A percentile compares a stretch with the other conserved stretches of the same genome.
Conservation (phyloP, 345 rosid genomes). For the Salix caprea region DNA sequence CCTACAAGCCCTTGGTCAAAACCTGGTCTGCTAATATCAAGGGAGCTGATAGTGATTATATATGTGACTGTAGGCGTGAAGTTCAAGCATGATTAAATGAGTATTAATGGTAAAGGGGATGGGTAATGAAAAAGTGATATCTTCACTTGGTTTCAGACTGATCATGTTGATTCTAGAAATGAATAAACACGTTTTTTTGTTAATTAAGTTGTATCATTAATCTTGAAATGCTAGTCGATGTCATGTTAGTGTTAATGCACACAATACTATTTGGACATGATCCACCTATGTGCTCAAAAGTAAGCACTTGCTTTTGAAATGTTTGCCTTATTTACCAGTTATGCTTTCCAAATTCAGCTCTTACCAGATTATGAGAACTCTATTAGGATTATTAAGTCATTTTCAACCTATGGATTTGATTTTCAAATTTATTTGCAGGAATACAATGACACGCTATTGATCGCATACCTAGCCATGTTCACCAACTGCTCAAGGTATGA, state of each 20-base stretch:
- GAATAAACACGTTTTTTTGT: too few relatives aligned
- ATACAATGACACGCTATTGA: constrained; percentile 81
- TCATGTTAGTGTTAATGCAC: not conserved
- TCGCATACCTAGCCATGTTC: constrained; percentile 83
- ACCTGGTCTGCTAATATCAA: not conserved
- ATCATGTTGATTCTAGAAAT: not conserved
- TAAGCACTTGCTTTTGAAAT: too few relatives aligned
- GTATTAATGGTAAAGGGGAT: not conserved
- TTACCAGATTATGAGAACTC: too few relatives aligned
- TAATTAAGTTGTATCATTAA: not conserved
- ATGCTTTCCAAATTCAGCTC: too few relatives aligned
- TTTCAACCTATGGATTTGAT: not conserved
- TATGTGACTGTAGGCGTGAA: not conserved
- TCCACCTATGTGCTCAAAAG: too few relatives aligned
- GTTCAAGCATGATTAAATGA: not conserved
- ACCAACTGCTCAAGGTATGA: constrained; percentile 87
- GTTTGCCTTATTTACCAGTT: too few relatives aligned
- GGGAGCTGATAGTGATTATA: not conserved
- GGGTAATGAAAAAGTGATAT: not conserved
- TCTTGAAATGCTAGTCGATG: not conserved
- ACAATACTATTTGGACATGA: too few relatives aligned
- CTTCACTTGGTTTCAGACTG: not conserved
- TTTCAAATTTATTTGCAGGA: constrained; percentile 45
- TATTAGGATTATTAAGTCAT: too few relatives aligned
- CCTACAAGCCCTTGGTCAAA: too few relatives aligned